Evolutionary conservation across 768 basidiomycete genomes (phyloP), one percentile per base, ranked within the genome.

Genomic region (Trametes villosa): DNA sequence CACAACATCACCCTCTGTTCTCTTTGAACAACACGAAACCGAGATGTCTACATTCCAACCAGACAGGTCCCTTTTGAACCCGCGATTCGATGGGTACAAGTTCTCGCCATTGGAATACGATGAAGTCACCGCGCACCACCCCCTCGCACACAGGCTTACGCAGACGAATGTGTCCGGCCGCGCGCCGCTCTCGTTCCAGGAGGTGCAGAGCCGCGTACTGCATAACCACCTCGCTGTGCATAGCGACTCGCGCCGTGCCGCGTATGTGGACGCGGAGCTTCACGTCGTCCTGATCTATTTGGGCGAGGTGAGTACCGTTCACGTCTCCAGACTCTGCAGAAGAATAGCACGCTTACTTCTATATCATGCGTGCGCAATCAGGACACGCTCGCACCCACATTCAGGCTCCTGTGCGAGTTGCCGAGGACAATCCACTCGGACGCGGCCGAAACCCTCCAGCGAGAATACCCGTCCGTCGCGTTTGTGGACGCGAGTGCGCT

Each of bases 61-160:
- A 13, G 54, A 65, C 41, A 82, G 83, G 41, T 68, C 78, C 30
- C 79, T 94, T 17, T 73, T 91, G 26, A 94, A 94, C 66, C 85
- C 91, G 1, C 89, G 88, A 65, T 95, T 95, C 58, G 92, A 95
- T 64, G 90, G 89, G 2, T 94, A 95, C 72, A 91, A 83, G 65
- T 79, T 95, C 27, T 80, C 86, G 62, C 75, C 84, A 3, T 76
- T 91, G 33, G 71, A 78, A 12, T 85, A 87, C 64, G 83, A 86
- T n/a, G 75, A 82, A 9, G 75, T 76, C 9, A 79, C 89, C 5
- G 72, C 74, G 20, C 79, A 83, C 26, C 82, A 81, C 70, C 71
- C 72, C 9, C 81, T 92, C 31, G 69, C 72, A 26, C 72, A 75
- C 62, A 75, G 60, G 70, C 82, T 66, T 69, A 82, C 77, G 65